Conservation (phyloP, 805 yeast genomes). For the Saccharomycopsis amapae region DNA sequence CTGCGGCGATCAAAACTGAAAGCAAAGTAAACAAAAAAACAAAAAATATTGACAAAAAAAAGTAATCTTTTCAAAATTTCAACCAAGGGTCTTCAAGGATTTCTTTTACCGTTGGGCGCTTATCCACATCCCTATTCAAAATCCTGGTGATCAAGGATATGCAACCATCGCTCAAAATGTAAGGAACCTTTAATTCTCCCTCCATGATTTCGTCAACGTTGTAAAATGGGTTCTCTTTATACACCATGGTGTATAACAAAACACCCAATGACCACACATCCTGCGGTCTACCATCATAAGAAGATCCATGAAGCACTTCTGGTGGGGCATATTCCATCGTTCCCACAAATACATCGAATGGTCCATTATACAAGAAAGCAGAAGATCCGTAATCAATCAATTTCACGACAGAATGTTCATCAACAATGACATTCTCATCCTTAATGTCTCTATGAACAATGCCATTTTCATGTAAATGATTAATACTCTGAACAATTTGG, state of each 20-base stretch:
- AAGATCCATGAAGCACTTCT: slow-evolving; percentile 82
- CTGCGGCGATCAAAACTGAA: neutral
- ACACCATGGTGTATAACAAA: slow-evolving; percentile 77
- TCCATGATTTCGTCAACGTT: slow-evolving; percentile 94
- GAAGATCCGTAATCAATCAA: slow-evolving; percentile 95
- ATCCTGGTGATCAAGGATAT: slow-evolving; percentile 55
- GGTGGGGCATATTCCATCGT: slow-evolving; percentile 98
- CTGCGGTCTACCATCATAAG: slow-evolving; percentile 89
- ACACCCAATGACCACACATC: slow-evolving; percentile 98
- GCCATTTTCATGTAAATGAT: slow-evolving; percentile 77
- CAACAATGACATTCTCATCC: slow-evolving; percentile 90
- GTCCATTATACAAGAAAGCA: slow-evolving; percentile 73
- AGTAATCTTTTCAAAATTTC: slow-evolving; percentile 20
- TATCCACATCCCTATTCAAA: slow-evolving; percentile 55
- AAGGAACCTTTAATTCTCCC: slow-evolving; percentile 72
- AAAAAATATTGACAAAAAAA: neutral
- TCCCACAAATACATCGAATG: slow-evolving; percentile 96
- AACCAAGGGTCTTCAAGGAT: slow-evolving; percentile 72
- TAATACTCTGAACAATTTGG: slow-evolving; percentile 72
- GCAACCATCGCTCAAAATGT: slow-evolving; percentile 54
- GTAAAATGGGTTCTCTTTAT: slow-evolving; percentile 92
- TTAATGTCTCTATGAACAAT: slow-evolving; percentile 92
- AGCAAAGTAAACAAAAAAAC: neutral
- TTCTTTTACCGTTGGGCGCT: slow-evolving; percentile 69
- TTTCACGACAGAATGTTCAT: slow-evolving; percentile 70